Evolutionary conservation across 441 rosid genomes (phyloP), one percentile per base, ranked within the genome.

Genomic region (Mallotus japonicus): DNA sequence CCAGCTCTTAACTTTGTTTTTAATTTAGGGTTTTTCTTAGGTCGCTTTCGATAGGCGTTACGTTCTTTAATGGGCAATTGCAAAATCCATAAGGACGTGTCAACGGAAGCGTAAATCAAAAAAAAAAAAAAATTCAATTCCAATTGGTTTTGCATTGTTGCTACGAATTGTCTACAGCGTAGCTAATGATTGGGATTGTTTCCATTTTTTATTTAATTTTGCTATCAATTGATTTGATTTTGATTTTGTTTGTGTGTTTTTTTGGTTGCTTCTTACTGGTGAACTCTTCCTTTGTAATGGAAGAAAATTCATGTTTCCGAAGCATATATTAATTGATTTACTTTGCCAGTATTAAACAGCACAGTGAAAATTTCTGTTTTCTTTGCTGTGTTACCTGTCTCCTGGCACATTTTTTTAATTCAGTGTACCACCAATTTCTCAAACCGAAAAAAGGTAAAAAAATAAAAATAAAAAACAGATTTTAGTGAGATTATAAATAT

Each of bases 11-110:
- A 8, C 8, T 15, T 12, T 40, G 0, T 13, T 17, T 12, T 6
- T 69, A 9, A 0, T n/a, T 51, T 5, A 5, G 14, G 7, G 47
- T 5, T 28, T 58, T 22, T 24, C 28, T 24, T 4, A 13, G 28
- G 7, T 83, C 81, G 95, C 93, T 91, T 87, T 79, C 79, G 88
- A 91, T 86, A 87, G 95, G 95, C 95, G 93, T 88, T 91, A 84
- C 95, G 90, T 83, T 88, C 84, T 83, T 88, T 85, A 71, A 50
- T 49, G 78, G 77, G 73, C 32, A 28, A 70, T 73, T 28, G 22
- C 6, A 34, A 11, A 63, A 67, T 78, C 86, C 81, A 46, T 78
- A 78, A 75, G 91, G 83, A 82, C 91, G 92, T 59, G 92, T 89
- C 92, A 91, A 85, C 91, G 92, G 62, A 89, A 88, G 94, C 97